Evolutionary conservation across 257 asterid genomes (phyloP).

Genomic region (Mentha longifolia): DNA sequence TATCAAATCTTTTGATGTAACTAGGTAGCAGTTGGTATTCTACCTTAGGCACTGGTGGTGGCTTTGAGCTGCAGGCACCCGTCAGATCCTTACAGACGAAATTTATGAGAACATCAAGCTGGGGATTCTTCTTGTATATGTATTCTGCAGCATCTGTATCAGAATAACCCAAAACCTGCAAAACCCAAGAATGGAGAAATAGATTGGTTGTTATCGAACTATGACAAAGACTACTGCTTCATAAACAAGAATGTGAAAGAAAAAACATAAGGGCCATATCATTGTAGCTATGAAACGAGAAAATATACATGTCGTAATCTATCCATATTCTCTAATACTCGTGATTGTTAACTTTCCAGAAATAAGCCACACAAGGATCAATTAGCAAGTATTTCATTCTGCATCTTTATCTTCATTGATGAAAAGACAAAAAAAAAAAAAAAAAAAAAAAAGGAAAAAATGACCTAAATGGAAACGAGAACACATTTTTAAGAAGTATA

Average conservation of each 20-base stretch:
- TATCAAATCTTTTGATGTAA: slow-evolving; percentile 1
- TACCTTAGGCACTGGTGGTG: slow-evolving; percentile 98
- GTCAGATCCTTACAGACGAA: slow-evolving; percentile 88
- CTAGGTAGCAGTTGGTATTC: neutral
- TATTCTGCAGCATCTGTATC: slow-evolving; percentile 97
- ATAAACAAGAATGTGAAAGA: neutral
- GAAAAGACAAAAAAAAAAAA: neutral
- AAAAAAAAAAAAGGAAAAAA: neutral
- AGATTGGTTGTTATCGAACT: neutral
- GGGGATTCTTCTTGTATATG: slow-evolving; percentile 67
- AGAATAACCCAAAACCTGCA: slow-evolving; percentile 93
- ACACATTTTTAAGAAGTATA: neutral
- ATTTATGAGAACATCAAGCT: slow-evolving; percentile 58
- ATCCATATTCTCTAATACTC: neutral
- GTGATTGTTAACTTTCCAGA: neutral
- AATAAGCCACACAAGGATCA: neutral
- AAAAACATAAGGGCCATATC: neutral
- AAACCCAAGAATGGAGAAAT: slow-evolving; percentile 9
- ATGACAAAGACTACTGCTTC: slow-evolving; percentile 11
- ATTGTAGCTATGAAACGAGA: slow-evolving; percentile 21
- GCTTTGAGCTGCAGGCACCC: slow-evolving; percentile 72
- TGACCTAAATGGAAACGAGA: neutral
- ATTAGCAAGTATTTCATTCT: neutral
- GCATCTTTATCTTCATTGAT: neutral
- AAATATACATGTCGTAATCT: neutral